A percentile compares a stretch with the other conserved stretches of the same genome.
Conservation (phyloP, 768 basidiomycete genomes). For the Amanita jacksonii region DNA sequence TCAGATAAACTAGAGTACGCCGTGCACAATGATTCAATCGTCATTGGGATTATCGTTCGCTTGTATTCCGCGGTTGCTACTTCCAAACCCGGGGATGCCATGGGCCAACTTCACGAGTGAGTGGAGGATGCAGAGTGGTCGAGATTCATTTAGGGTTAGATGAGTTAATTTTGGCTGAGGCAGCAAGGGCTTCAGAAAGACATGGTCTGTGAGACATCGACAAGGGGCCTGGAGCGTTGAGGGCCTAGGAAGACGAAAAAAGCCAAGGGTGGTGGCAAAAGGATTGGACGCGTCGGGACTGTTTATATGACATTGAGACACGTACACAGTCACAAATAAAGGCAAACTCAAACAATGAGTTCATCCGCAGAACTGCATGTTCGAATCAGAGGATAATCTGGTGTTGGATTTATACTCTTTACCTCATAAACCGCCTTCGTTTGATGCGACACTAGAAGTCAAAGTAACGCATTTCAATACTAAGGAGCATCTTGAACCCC, state of each 20-base stretch:
- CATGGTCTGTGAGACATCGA: conserved; percentile 20
- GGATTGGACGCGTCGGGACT: conserved; percentile 5
- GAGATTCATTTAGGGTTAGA: conserved; percentile 51
- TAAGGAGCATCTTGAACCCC: conserved; percentile 21
- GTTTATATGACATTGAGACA: conserved; percentile 13
- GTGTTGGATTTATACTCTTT: too few species aligned
- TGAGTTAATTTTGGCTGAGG: conserved; percentile 44
- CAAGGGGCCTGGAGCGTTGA: conserved; percentile 37
- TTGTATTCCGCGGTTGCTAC: conserved; percentile 10
- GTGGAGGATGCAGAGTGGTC: conserved; percentile 22
- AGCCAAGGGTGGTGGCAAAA: conserved; percentile 12
- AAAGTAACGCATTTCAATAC: conserved; percentile 28
- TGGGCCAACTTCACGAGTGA: conserved; percentile 21
- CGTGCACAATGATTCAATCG: conserved; percentile 3
- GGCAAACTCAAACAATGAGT: too few species aligned
- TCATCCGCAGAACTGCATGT: too few species aligned
- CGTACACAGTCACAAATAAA: conserved; percentile 18
- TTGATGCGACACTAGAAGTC: conserved; percentile 21
- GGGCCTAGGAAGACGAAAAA: conserved; percentile 24
- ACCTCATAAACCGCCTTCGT: too few species aligned
- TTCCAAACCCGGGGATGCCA: conserved; percentile 13
- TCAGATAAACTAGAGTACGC: not conserved
- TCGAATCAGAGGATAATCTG: conserved; percentile 63
- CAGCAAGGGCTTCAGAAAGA: conserved; percentile 23
- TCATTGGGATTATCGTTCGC: not conserved